Conservation (phyloP, 2,329 filamentous ascomycete genomes). For the Chaetothyriales sp. region DNA sequence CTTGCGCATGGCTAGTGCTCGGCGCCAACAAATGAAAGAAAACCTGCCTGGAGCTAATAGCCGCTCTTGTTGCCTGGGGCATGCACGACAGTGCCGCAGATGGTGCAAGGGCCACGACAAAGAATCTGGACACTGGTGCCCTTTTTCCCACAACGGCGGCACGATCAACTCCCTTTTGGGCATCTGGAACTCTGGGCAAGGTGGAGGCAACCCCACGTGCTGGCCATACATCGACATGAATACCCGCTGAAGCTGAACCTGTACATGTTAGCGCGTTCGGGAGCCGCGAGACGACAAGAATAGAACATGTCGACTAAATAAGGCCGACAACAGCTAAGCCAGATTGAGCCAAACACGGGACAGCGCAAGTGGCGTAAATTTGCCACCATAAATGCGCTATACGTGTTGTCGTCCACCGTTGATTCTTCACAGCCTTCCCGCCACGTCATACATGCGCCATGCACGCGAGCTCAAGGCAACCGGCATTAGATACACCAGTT, state of each 20-base stretch:
- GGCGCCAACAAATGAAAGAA: neutral
- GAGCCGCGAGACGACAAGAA: neutral
- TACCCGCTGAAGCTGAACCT: neutral
- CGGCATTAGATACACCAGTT: neutral
- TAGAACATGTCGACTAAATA: no score
- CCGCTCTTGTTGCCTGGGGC: neutral
- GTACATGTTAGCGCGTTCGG: neutral
- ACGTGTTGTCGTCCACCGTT: no score
- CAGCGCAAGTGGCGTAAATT: no score
- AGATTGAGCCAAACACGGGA: no score
- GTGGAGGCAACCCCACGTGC: neutral
- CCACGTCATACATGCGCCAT: neutral
- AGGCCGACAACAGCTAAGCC: no score
- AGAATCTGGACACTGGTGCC: neutral
- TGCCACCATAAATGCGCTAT: no score
- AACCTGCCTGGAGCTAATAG: neutral
- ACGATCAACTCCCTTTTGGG: neutral
- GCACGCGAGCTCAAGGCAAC: neutral
- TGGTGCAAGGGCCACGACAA: neutral
- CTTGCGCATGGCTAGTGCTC: neutral
- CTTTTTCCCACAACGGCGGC: neutral
- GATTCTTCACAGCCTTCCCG: no score
- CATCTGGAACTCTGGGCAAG: neutral
- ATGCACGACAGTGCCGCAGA: neutral
- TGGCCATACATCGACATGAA: neutral